Conservation (phyloP, 805 yeast species). For the Yarrowia phangngaensis region DNA sequence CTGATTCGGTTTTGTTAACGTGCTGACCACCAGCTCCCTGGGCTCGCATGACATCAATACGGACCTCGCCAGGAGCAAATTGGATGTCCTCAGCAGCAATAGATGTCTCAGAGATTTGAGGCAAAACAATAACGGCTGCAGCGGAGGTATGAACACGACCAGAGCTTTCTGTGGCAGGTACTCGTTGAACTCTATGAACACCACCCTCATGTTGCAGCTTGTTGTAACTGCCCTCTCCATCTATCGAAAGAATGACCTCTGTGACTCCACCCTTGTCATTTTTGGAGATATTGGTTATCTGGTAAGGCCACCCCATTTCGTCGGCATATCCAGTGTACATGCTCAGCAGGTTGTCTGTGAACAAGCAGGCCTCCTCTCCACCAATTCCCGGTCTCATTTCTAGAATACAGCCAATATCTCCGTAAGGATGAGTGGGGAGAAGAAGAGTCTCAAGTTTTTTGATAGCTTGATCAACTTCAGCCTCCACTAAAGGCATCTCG, state of each 20-base stretch:
- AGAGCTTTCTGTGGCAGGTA: constrained; percentile 89
- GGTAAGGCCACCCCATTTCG: constrained; percentile 61
- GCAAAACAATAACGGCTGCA: constrained; percentile 90
- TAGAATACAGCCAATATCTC: constrained; percentile 70
- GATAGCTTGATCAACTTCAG: constrained; percentile 46
- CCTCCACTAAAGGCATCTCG: constrained; percentile 52
- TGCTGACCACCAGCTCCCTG: constrained; percentile 98
- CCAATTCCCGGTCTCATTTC: constrained; percentile 96
- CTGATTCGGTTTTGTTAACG: constrained; percentile 95
- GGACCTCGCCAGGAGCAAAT: constrained; percentile 80
- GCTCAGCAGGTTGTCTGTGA: constrained; percentile 69
- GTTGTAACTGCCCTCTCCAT: constrained; percentile 73
- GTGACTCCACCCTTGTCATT: constrained; percentile 59
- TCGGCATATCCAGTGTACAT: constrained; percentile 79
- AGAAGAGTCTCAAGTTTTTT: constrained; percentile 48
- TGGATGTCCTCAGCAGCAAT: constrained; percentile 57
- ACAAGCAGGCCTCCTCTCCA: constrained; percentile 87
- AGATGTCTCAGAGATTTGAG: constrained; percentile 53
- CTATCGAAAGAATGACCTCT: constrained; percentile 72
- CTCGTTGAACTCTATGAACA: constrained; percentile 91
- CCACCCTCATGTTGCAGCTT: constrained; percentile 82
- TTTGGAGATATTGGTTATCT: constrained; percentile 53
- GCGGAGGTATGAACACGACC: constrained; percentile 96
- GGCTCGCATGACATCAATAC: constrained; percentile 96
- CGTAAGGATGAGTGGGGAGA: constrained; percentile 72